phyloP scores from a whole-genome alignment of 768 basidiomycete genomes.

The Serendipita sp. region DNA sequence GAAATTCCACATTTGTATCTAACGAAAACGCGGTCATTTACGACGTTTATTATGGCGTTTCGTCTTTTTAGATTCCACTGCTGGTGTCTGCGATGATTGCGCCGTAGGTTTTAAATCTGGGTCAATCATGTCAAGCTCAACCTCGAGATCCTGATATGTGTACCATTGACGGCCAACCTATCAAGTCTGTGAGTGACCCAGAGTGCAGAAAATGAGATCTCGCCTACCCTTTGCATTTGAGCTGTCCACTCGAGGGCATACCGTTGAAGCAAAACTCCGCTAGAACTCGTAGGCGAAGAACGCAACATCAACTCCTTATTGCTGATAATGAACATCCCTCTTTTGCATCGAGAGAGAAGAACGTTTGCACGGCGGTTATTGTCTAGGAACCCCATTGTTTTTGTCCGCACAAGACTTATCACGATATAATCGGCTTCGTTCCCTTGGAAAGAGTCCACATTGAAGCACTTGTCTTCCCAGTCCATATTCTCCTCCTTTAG shows the following conservation, averaged over 20 bases:
- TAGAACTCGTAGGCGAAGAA: too few relatives aligned
- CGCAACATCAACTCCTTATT: conserved; percentile 37
- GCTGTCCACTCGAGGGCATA: too few relatives aligned
- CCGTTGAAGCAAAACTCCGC: too few relatives aligned
- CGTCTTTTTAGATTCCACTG: background rate
- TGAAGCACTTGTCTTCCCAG: conserved; percentile 48
- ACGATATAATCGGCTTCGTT: conserved; percentile 72
- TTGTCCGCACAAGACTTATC: conserved; percentile 51
- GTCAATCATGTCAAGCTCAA: background rate
- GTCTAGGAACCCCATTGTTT: conserved; percentile 47
- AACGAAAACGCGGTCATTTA: background rate
- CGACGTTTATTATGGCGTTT: background rate
- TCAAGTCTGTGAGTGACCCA: too few relatives aligned
- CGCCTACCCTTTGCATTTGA: too few relatives aligned
- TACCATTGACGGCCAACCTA: background rate
- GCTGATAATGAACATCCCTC: conserved; percentile 59
- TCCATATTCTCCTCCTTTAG: conserved; percentile 34
- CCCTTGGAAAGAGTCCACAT: conserved; percentile 52
- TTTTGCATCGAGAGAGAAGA: conserved; percentile 70
- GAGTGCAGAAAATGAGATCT: too few relatives aligned
- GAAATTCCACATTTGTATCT: background rate
- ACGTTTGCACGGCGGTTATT: conserved; percentile 64
- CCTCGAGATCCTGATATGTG: background rate
- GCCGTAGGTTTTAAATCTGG: background rate
- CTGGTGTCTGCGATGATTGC: too few relatives aligned